Conservation (phyloP, 2,329 filamentous ascomycete species). For the Hortaea werneckii region DNA sequence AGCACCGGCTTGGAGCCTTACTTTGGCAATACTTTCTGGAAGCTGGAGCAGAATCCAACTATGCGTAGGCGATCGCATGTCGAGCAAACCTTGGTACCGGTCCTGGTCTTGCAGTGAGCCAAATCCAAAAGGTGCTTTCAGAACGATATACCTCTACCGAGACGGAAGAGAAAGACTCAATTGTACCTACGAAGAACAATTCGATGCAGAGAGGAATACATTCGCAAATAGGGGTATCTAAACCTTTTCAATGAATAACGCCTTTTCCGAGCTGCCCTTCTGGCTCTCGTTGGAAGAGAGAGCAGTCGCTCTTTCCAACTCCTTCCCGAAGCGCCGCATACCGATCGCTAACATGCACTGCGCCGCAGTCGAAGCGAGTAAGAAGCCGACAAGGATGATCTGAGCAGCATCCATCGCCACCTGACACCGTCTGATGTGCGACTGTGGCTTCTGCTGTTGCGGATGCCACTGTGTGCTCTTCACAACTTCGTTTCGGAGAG, state of each 20-base stretch:
- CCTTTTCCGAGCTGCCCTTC: no score
- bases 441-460: constrained; percentile 13
- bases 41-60: background rate
- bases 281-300: no score
- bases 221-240: no score
- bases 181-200: no score
- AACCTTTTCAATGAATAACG: no score
- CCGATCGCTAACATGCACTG: constrained; percentile 16
- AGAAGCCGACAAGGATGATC: constrained; percentile 5
- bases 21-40: background rate
- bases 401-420: constrained; percentile 13
- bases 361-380: constrained; percentile 4
- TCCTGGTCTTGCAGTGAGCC: no score
- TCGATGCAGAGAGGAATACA: no score
- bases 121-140: no score
- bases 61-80: no score
- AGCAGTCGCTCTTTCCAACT: background rate
- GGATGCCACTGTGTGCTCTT: constrained; percentile 12
- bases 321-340: constrained; percentile 5
- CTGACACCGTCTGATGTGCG: constrained; percentile 9
- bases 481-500: constrained; percentile 13
- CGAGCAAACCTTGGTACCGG: no score
- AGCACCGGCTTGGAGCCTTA: background rate
- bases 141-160: no score
- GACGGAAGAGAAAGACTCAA: no score